Evolutionary conservation across 805 yeast species (phyloP).

Genomic region (Yamadazyma phyllophila): DNA sequence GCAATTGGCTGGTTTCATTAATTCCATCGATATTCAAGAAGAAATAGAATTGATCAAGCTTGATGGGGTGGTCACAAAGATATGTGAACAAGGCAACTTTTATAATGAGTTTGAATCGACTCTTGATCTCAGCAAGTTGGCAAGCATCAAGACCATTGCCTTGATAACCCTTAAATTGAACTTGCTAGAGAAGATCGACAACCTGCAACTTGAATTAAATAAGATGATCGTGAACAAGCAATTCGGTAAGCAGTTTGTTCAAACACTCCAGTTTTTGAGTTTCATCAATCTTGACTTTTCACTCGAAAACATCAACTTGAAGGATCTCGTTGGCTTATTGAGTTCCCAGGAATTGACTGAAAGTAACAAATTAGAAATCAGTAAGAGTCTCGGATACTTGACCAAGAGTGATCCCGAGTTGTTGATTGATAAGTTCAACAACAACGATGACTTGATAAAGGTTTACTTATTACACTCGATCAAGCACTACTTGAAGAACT

Average conservation of each 20-base stretch:
- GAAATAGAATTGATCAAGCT: background rate
- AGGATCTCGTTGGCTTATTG: constrained; percentile 6
- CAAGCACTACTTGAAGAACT: constrained; percentile 19
- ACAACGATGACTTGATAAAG: constrained; percentile 10
- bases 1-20: constrained; percentile 2
- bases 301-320: constrained; percentile 5
- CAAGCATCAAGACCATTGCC: constrained; percentile 8
- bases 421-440: constrained; percentile 27
- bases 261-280: constrained; percentile 10
- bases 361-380: constrained; percentile 43
- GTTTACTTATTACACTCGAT: constrained; percentile 20
- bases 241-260: constrained; percentile 3
- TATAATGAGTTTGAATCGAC: constrained; percentile 6
- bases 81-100: constrained; percentile 11
- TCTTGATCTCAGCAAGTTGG: constrained; percentile 2
- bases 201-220: constrained; percentile 6
- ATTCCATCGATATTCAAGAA: constrained; percentile 1
- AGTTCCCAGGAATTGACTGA: constrained; percentile 33
- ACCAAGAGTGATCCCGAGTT: constrained; percentile 31
- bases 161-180: constrained; percentile 5
- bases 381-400: constrained; percentile 52
- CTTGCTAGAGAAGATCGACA: constrained; percentile 7
- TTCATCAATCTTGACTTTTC: constrained; percentile 9
- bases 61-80: constrained; percentile 1
- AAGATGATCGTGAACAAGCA: constrained; percentile 5